Conservation (phyloP, 129 eudicot species). For the Saussurea involucrata region DNA sequence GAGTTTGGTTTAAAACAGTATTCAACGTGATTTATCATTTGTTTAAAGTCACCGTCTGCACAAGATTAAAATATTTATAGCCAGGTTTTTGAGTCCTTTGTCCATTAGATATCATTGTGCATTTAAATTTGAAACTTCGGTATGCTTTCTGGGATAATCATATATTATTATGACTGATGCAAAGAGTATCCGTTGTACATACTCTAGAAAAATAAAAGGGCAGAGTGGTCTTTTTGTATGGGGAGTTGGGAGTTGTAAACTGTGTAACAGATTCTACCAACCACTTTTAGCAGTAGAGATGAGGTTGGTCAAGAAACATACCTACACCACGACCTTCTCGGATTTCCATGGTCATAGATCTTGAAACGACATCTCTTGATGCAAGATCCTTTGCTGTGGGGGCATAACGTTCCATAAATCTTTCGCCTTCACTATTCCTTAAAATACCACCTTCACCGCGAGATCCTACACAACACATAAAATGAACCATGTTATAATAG, state of each 20-base stretch:
- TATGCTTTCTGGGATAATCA: conserved; percentile 1
- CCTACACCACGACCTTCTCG: conserved; percentile 99
- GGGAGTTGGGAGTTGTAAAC: too few species aligned
- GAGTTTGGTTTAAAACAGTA: not conserved
- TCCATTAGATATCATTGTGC: not conserved
- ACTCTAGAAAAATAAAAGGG: too few species aligned
- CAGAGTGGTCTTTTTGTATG: too few species aligned
- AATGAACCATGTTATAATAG: conserved; percentile 16
- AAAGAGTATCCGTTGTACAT: too few species aligned
- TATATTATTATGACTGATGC: not conserved
- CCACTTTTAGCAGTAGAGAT: conserved; percentile 5
- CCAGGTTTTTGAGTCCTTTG: not conserved
- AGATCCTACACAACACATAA: conserved; percentile 54
- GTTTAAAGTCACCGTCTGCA: not conserved
- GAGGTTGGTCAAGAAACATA: conserved; percentile 30
- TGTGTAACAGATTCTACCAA: too few species aligned
- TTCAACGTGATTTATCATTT: not conserved
- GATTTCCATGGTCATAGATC: conserved; percentile 99
- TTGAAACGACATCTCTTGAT: conserved; percentile 96
- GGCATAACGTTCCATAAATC: conserved; percentile 99
- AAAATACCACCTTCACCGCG: conserved; percentile 99
- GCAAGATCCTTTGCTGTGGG: conserved; percentile 99
- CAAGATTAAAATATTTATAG: not conserved
- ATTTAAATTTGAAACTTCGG: not conserved
- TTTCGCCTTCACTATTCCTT: conserved; percentile 95